A percentile compares a stretch with the other conserved stretches of the same genome.
Evolutionary conservation across 306 rosid genomes (phyloP).

Genomic region (Mimosa pudica): DNA sequence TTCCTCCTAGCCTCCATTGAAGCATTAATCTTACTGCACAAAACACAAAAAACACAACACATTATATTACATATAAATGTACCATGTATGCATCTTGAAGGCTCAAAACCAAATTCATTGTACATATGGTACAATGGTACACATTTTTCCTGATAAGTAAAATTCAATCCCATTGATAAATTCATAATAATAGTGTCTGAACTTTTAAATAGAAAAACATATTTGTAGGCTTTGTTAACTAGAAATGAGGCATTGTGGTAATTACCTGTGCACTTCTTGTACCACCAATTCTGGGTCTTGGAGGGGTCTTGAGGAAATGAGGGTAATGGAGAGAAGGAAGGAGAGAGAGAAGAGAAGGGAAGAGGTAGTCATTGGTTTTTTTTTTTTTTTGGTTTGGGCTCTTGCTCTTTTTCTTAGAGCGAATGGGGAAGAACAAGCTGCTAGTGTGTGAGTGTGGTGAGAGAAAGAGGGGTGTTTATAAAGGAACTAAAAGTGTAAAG

Average conservation of each 20-base stretch:
- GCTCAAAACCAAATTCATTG: not conserved
- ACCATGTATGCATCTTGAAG: too few species aligned
- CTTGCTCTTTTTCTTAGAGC: not conserved
- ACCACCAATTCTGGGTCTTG: conserved; percentile 64
- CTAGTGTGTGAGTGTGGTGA: conserved; percentile 5
- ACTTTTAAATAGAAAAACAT: too few species aligned
- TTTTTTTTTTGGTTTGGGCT: not conserved
- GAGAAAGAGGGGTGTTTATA: conserved; percentile 50
- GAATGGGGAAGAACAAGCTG: conserved; percentile 21
- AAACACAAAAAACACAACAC: not conserved
- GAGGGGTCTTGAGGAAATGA: conserved; percentile 57
- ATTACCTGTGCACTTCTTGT: conserved; percentile 73
- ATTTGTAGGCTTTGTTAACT: too few species aligned
- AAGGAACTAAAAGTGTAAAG: conserved; percentile 46
- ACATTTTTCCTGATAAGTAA: too few species aligned
- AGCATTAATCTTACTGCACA: conserved; percentile 66
- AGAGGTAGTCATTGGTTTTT: conserved; percentile 48
- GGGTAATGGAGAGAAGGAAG: conserved; percentile 47
- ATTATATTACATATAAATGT: not conserved
- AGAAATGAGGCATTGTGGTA: not conserved
- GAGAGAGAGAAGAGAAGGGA: conserved; percentile 38
- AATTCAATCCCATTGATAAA: too few species aligned
- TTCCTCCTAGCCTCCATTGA: conserved; percentile 59
- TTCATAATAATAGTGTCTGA: too few species aligned
- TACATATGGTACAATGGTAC: too few species aligned